Percentiles rank a stretch among this genome's conserved stretches.
Evolutionary conservation across 306 rosid species (phyloP).

Genomic region (Astragalus glycyphyllos): DNA sequence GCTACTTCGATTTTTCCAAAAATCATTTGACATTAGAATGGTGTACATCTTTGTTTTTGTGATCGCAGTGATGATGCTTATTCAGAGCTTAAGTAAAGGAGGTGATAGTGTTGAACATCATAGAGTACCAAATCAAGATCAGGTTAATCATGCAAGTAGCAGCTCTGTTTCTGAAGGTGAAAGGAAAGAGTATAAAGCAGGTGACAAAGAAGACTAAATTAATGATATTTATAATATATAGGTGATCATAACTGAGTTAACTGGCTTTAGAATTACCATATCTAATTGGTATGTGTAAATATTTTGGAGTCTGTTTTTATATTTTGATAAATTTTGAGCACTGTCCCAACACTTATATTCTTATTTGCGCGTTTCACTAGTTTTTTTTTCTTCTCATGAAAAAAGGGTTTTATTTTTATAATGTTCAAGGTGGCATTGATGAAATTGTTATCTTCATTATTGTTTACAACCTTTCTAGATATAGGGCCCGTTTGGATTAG

Average conservation of each 20-base stretch:
- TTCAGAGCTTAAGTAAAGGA: slow-evolving; percentile 55
- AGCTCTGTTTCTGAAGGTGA: slow-evolving; percentile 56
- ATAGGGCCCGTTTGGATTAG: too few relatives aligned
- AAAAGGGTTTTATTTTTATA: not conserved
- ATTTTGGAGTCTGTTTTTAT: slow-evolving; percentile 31
- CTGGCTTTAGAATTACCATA: slow-evolving; percentile 41
- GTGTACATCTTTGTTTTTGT: slow-evolving; percentile 70
- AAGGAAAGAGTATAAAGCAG: slow-evolving; percentile 64
- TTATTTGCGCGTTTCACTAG: slow-evolving; percentile 18
- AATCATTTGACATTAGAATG: slow-evolving; percentile 65
- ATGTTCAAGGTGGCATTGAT: slow-evolving; percentile 17
- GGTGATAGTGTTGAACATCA: slow-evolving; percentile 50
- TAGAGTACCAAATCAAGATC: slow-evolving; percentile 55
- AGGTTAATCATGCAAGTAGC: slow-evolving; percentile 48
- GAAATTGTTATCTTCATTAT: slow-evolving; percentile 23
- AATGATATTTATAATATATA: not conserved
- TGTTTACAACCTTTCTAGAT: slow-evolving; percentile 1
- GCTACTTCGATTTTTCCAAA: slow-evolving; percentile 47
- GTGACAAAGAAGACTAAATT: slow-evolving; percentile 81
- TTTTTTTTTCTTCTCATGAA: slow-evolving; percentile 26
- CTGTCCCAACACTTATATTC: slow-evolving; percentile 19
- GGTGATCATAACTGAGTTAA: slow-evolving; percentile 32
- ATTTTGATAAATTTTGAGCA: slow-evolving; percentile 39
- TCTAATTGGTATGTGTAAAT: slow-evolving; percentile 49
- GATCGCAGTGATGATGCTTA: slow-evolving; percentile 61